Conservation (phyloP, 306 rosid genomes). For the Trifolium pratense region DNA sequence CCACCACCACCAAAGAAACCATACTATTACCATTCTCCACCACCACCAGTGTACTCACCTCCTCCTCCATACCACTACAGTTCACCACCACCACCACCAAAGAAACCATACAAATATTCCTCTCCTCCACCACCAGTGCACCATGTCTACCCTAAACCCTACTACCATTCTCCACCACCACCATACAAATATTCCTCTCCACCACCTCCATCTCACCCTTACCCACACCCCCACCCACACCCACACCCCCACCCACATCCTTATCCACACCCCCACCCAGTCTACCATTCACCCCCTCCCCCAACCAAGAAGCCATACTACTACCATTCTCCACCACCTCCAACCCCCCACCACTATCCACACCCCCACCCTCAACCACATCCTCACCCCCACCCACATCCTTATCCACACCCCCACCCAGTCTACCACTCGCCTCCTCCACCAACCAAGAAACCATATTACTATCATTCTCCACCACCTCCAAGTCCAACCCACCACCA, state of each 20-base stretch:
- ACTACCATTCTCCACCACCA: constrained; percentile 29
- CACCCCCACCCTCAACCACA: constrained; percentile 8
- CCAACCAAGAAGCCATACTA: constrained; percentile 16
- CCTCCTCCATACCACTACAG: too few species aligned
- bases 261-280: constrained; percentile 38
- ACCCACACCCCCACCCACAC: constrained; percentile 16
- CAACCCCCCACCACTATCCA: neutral
- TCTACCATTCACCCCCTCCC: constrained; percentile 33
- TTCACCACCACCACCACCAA: constrained; percentile 14
- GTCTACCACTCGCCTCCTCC: constrained; percentile 51
- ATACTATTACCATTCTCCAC: too few species aligned
- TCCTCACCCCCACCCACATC: constrained; percentile 33
- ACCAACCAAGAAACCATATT: constrained; percentile 36
- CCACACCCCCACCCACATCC: constrained; percentile 15
- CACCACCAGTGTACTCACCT: too few species aligned
- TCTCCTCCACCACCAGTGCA: constrained; percentile 48
- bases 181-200: constrained; percentile 25
- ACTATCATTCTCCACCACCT: constrained; percentile 43
- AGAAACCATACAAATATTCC: constrained; percentile 30
- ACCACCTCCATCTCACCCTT: constrained; percentile 35
- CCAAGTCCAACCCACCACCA: constrained; percentile 22
- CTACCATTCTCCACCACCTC: constrained; percentile 43
- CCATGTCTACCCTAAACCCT: constrained; percentile 18
- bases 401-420: constrained; percentile 31
- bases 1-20: too few species aligned